A percentile compares a stretch with the other conserved stretches of the same genome.
Evolutionary conservation across 441 rosid genomes (phyloP).

Genomic region (Mallotus japonicus): DNA sequence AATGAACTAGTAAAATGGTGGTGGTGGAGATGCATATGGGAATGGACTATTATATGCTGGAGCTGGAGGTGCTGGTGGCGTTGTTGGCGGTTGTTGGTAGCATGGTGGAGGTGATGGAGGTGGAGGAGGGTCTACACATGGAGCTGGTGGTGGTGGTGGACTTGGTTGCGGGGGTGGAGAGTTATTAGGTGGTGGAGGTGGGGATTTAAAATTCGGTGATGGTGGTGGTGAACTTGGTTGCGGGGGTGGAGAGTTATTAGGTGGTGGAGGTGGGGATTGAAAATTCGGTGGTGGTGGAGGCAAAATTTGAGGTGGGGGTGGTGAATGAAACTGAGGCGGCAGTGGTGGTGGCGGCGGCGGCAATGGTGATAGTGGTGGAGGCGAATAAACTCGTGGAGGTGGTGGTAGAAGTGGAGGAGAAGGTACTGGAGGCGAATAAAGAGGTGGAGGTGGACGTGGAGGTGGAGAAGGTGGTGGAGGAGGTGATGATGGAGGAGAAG

Average conservation of each 20-base stretch:
- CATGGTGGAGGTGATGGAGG: constrained; percentile 13
- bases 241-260: constrained; percentile 12
- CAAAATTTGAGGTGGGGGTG: constrained; percentile 16
- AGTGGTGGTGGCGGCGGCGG: constrained; percentile 21
- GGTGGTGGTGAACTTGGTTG: constrained; percentile 26
- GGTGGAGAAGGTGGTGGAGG: constrained; percentile 30
- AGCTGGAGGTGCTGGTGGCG: constrained; percentile 16
- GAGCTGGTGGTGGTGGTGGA: constrained; percentile 35
- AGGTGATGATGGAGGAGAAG: constrained; percentile 34
- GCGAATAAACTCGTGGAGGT: constrained; percentile 14
- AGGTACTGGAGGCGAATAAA: constrained; percentile 24
- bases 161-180: constrained; percentile 8
- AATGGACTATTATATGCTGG: constrained; percentile 37
- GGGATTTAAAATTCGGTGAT: constrained; percentile 17
- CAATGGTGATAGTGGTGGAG: constrained; percentile 12
- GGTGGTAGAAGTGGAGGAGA: constrained; percentile 26
- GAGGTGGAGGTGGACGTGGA: constrained; percentile 20
- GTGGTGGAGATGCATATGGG: constrained; percentile 41
- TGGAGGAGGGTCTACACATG: constrained; percentile 22
- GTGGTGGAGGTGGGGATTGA: constrained; percentile 23
- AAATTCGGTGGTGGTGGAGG: constrained; percentile 29
- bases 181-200: constrained; percentile 24
- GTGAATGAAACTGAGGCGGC: constrained; percentile 20
- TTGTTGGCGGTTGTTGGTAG: constrained; percentile 17
- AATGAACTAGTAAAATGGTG: constrained; percentile 34